Base-by-base conservation (phyloP, 2,329 filamentous ascomycete species). In the Diplodia sapinea region DNA sequence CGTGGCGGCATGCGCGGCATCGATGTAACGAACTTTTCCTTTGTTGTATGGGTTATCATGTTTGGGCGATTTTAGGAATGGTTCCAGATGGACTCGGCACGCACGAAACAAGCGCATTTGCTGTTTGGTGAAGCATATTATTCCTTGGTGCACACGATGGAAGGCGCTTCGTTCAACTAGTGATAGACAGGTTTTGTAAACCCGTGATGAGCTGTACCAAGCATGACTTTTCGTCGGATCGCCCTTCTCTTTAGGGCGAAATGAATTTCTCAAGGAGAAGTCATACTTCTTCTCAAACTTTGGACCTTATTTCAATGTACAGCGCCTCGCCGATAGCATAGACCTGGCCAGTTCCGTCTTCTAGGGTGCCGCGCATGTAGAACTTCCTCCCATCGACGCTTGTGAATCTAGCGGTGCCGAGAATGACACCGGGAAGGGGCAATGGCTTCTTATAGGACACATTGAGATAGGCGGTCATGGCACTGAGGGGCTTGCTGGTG, bases 321-420 rank as follows among this genome's bases (percentile, higher is more conserved):
- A 89, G 72, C n/a, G 79, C 82, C 36, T 89, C 86, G 1, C 79
- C 85, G 23, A 73, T 80, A 5, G 87, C 83, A 72, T 85, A 79
- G 47, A 85, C 76, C 2, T 72, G 76, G 1, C 84, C 83, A 2
- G 81, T 71, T 1, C 81, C 82, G 68, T 85, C 81, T 73, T 85
- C 83, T 23, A 89, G 75, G 38, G 79, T 80, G 1, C 79, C 84
- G 57, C 79, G 78, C 8, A 84, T 74, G 71, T 78, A 87, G 20
- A 82, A 77, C 78, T 89, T 89, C 70, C 85, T 81, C 4, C 85
- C 84, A 52, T 87, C 84, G 12, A 77, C 73, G 72, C 79, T 83
- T 23, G 79, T 73, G 43, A 84, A 70, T 71, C 76, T 79, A 0
- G 81, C 81, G 23, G 76, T 82, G 17, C 82, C 81, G 29, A 88